phyloP scores from a whole-genome alignment of 805 yeast species.

The Pachysolen tannophilus region DNA sequence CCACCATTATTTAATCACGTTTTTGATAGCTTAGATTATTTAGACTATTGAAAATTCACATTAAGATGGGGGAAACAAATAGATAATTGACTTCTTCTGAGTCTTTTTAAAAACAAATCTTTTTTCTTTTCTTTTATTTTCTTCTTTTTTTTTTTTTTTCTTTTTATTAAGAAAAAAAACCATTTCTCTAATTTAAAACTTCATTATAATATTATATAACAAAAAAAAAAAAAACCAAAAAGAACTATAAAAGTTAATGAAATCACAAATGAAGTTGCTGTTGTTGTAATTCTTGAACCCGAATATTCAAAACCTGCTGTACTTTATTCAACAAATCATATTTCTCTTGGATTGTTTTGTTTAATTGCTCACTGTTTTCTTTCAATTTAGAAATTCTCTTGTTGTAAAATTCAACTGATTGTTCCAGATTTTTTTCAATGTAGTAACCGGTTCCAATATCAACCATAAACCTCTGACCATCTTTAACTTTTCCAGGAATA shows the following conservation, averaged over 20 bases:
- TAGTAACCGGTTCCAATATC: conserved; percentile 96
- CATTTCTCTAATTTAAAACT: too few relatives aligned
- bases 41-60: too few relatives aligned
- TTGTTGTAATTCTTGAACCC: conserved; percentile 39
- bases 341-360: conserved; percentile 70
- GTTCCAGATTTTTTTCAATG: conserved; percentile 67
- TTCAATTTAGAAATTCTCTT: conserved; percentile 65
- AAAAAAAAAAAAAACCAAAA: too few relatives aligned
- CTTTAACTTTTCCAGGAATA: conserved; percentile 72
- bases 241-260: too few relatives aligned
- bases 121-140: too few relatives aligned
- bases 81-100: too few relatives aligned
- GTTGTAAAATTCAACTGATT: conserved; percentile 65
- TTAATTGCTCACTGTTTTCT: conserved; percentile 66
- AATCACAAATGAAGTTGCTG: conserved; percentile 5
- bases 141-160: too few relatives aligned
- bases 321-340: conserved; percentile 53
- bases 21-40: conserved; percentile 16
- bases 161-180: neutral
- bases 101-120: too few relatives aligned
- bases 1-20: conserved; percentile 24
- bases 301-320: conserved; percentile 47
- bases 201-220: too few relatives aligned
- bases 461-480: conserved; percentile 66
- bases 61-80: too few relatives aligned